phyloP scores from a whole-genome alignment of 768 basidiomycete genomes.

The Kwoniella pini region DNA sequence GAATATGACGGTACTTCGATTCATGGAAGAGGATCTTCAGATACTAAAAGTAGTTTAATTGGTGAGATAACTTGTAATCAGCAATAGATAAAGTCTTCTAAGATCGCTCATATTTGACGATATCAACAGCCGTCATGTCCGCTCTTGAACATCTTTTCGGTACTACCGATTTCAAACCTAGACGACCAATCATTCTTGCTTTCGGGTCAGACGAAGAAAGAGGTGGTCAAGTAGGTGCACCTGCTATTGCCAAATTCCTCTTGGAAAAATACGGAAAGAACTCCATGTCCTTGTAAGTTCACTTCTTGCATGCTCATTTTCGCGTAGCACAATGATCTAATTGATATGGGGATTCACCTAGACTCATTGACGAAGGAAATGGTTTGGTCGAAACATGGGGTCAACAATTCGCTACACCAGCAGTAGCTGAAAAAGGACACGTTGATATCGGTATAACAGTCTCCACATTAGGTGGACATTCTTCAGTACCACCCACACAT shows the following conservation, averaged over 20 bases:
- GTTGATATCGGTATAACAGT: constrained; percentile 32
- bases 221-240: constrained; percentile 55
- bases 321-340: neutral
- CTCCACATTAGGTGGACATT: constrained; percentile 71
- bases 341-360: no score
- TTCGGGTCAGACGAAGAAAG: constrained; percentile 74
- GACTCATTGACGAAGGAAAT: constrained; percentile 83
- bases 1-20: constrained; percentile 58
- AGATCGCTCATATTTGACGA: neutral
- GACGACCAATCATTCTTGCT: constrained; percentile 47
- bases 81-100: no score
- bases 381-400: constrained; percentile 52
- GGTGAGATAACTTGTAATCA: constrained; percentile 55
- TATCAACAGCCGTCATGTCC: constrained; percentile 52
- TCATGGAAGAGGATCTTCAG: constrained; percentile 73
- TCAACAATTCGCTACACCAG: constrained; percentile 45
- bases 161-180: constrained; percentile 63
- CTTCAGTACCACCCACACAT: constrained; percentile 75
- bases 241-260: constrained; percentile 58
- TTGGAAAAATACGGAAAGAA: constrained; percentile 68
- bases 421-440: constrained; percentile 53
- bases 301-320: neutral
- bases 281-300: constrained; percentile 63
- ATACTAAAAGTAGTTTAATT: constrained; percentile 67
- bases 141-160: constrained; percentile 68